Evolutionary conservation across 331 rosid genomes (phyloP), one percentile per base, ranked within the genome.

Genomic region (Ulmus americana): DNA sequence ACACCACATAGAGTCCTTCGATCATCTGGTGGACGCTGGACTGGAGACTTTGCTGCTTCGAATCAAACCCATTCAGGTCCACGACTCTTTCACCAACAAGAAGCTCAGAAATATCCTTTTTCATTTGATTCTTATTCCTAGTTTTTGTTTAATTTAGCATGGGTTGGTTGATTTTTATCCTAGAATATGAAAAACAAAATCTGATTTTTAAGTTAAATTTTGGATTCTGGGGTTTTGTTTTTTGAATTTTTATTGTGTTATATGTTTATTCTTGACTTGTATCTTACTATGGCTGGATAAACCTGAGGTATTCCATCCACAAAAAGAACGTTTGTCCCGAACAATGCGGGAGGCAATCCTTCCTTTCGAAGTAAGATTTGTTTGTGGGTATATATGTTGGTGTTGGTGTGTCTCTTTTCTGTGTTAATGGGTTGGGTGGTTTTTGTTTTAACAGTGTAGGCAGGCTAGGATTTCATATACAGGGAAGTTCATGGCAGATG

Each of bases 1-100:
- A 51, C 98, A 85, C 61, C 97, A 87, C 67, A 83, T 89, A 28
- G 95, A 92, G 64, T 92, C 98, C 5, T 89, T 82, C 54, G 86
- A 92, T 57, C 57, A 92, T 72, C 71, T 92, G 80, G 59, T 67
- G 4, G 67, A 80, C 0, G 76, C 82, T 6, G 98, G 97, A 6
- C 61, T 89, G 54, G 74, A 85, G 14, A 68, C 70, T 48, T 69
- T 82, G 69, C 57, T 87, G 65, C 39, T 61, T 8, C 53, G 72
- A 49, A 73, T 92, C 76, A 82, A 87, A 67, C 78, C 85, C n/a
- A 56, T 89, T 1, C 56, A 74, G 28, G 61, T 89, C 15, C 0
- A 57, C 59, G 89, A 92, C 28, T 56, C 84, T 20, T 69, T 68
- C 39, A 68, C 85, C 6, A 42, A 61, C 22, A 75, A 43, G 43